Evolutionary conservation across 1,139 yeast genomes (phyloP).

Genomic region (Hyphopichia wangnamkhiaoensis): DNA sequence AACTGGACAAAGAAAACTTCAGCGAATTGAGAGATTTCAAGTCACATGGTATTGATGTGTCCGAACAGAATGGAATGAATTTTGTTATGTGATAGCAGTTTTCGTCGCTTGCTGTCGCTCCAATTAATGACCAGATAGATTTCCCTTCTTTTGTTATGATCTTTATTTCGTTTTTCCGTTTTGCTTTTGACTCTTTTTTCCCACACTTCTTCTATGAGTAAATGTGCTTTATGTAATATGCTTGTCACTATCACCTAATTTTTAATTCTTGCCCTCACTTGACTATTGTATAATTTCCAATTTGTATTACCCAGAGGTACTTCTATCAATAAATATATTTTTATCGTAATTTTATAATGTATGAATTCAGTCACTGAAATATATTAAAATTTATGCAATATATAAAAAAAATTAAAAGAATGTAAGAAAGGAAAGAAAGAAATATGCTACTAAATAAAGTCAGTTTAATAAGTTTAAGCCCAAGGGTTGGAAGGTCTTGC

Average conservation of each 20-base stretch:
- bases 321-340: no score
- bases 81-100: background rate
- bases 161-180: background rate
- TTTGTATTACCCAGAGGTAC: no score
- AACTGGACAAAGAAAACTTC: constrained; percentile 5
- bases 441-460: no score
- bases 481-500: constrained; percentile 24
- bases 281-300: no score
- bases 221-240: background rate
- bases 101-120: no score
- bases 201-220: background rate
- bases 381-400: background rate
- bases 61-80: background rate
- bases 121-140: no score
- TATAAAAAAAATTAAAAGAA: background rate
- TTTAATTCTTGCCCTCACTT: no score
- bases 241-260: background rate
- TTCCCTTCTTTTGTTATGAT: background rate
- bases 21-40: constrained; percentile 1
- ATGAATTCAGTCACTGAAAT: no score
- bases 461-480: constrained; percentile 8
- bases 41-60: background rate
- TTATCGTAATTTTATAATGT: no score
- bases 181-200: background rate
- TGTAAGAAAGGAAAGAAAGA: background rate